Conservation (phyloP, 306 rosid genomes). For the Cicer yamashitae region DNA sequence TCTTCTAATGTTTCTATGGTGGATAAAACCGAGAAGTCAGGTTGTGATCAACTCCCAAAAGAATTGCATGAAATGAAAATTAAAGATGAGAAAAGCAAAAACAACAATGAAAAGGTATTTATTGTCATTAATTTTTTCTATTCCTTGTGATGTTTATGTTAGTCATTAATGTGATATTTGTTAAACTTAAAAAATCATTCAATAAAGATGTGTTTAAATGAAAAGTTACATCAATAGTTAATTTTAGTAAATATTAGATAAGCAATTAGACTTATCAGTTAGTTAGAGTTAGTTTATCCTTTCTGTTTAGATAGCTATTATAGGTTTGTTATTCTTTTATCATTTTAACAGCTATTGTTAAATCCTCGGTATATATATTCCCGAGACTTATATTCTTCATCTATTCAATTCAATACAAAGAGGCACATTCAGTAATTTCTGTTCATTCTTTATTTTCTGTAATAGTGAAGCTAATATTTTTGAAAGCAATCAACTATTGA, state of each 20-base stretch:
- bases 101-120: constrained; percentile 71
- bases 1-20: constrained; percentile 55
- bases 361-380: no score
- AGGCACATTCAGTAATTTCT: no score
- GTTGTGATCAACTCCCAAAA: constrained; percentile 74
- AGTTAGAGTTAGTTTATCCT: no score
- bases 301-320: no score
- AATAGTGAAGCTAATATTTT: background rate
- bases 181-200: constrained; percentile 10
- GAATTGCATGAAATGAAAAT: constrained; percentile 78
- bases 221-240: constrained; percentile 17
- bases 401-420: no score
- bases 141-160: background rate
- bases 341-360: no score
- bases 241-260: background rate
- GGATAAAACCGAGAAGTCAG: constrained; percentile 58
- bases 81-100: constrained; percentile 62
- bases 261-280: no score
- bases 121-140: background rate
- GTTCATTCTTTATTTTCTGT: no score
- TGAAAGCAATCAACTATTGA: constrained; percentile 10
- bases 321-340: no score
- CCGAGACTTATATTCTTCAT: no score
- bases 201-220: constrained; percentile 9
- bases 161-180: background rate